phyloP scores from a whole-genome alignment of 2,329 filamentous ascomycete genomes.

The Epichloe baconii region DNA sequence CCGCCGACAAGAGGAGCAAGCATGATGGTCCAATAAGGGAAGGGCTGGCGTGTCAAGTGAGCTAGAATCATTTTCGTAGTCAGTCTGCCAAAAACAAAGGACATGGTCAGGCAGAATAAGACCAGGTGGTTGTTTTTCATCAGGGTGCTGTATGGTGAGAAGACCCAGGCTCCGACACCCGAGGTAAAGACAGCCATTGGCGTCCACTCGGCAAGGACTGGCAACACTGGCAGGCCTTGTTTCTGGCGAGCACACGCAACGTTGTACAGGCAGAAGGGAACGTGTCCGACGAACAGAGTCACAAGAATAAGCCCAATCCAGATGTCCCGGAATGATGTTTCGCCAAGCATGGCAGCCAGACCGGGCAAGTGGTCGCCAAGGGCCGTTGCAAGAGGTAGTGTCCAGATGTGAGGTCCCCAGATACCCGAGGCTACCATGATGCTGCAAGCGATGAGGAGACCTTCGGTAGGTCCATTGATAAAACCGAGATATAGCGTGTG shows the following conservation, averaged over 20 bases:
- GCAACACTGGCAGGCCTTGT: conserved; percentile 59
- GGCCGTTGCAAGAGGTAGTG: conserved; percentile 55
- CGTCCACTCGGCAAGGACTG: conserved; percentile 87
- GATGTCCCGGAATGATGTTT: conserved; percentile 68
- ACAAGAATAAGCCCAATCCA: conserved; percentile 64
- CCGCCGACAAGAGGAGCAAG: conserved; percentile 76
- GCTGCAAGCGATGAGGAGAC: conserved; percentile 72
- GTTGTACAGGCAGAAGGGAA: conserved; percentile 82
- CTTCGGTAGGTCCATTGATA: conserved; percentile 95
- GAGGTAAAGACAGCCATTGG: conserved; percentile 74
- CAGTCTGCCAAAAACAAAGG: conserved; percentile 96
- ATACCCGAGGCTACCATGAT: conserved; percentile 81
- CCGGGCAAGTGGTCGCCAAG: conserved; percentile 42
- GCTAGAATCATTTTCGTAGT: conserved; percentile 98
- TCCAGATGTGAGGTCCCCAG: conserved; percentile 83
- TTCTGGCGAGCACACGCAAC: conserved; percentile 64
- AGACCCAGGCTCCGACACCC: conserved; percentile 71
- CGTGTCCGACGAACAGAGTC: conserved; percentile 57
- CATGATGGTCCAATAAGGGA: conserved; percentile 94
- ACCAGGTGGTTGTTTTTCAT: conserved; percentile 76
- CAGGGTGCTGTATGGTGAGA: conserved; percentile 74
- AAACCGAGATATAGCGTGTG: conserved; percentile 93
- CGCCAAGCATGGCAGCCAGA: conserved; percentile 48
- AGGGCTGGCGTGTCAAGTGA: conserved; percentile 83
- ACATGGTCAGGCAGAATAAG: conserved; percentile 84